Base-by-base conservation (phyloP, 2,329 filamentous ascomycete genomes). In the Xylariaceae sp. region DNA sequence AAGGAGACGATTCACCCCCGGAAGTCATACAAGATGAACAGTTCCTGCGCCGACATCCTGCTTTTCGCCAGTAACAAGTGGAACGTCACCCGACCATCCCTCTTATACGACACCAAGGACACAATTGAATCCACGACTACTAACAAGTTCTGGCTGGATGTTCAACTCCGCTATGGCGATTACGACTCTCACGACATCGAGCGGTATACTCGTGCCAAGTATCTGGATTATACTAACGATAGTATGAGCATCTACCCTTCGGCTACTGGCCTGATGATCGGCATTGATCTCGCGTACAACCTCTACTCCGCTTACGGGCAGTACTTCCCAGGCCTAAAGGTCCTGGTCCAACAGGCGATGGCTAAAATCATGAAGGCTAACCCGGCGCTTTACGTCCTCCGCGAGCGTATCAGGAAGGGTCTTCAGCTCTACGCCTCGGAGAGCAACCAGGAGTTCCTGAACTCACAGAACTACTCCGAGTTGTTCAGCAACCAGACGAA, bases 11-110 rank as follows among this genome's bases (percentile, higher is more conserved):
- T 99, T 57, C 95, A 99, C 79, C 95, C 95, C 50, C 86, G 95
- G 85, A 99, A 99, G 77, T 97, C 92, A 3, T 99, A 99, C 85
- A 99, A 99, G 85, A 99, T 99, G 95, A 99, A 99, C 81, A 97
- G 93, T 69, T 98, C 93, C 55, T 98, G 95, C 69, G 95, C 96
- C 3, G 95, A 99, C 74, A 97, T 99, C 61, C 82, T 98, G 52
- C 84, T 99, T 9, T 99, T 99, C 70, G 93, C 95, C 40, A 96
- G 90, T 62, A 95, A 98, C 79, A 99, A 98, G 74, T 99, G 96
- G 96, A 98, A 96, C 61, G 93, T 99, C 50, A 97, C 93, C 0
- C 83, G 91, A 2, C 96, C 95, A 1, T 98, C 93, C 2, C 84
- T 96, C 66, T 79, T 99, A 2, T 96, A 96, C 71, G 95, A 99